Conservation (phyloP, 768 basidiomycete genomes). For the Lactarius sp. region DNA sequence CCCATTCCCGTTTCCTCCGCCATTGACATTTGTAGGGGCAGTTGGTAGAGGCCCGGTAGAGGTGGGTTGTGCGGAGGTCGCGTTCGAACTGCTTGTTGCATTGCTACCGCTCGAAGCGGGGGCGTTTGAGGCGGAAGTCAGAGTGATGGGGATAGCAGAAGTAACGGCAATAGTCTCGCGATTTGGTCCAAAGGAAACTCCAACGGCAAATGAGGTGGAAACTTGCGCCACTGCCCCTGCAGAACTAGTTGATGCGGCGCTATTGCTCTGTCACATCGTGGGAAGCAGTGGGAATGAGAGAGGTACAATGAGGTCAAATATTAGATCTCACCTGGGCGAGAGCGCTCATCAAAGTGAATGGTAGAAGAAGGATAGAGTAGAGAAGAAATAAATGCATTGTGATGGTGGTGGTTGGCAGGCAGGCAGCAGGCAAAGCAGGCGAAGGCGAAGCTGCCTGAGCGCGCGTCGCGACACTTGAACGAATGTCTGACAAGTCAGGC, state of each 20-base stretch:
- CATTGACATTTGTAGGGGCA: slow-evolving; percentile 50
- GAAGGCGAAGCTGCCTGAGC: no score
- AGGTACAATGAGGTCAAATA: neutral
- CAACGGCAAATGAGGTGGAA: slow-evolving; percentile 31
- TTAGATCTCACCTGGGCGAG: slow-evolving; percentile 33
- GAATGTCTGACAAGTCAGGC: no score
- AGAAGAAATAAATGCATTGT: slow-evolving; percentile 2
- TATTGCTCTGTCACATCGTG: slow-evolving; percentile 10
- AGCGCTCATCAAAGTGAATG: slow-evolving; percentile 30
- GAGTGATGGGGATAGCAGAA: slow-evolving; percentile 42
- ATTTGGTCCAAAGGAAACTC: slow-evolving; percentile 38
- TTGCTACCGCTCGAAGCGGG: slow-evolving; percentile 26
- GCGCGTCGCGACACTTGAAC: neutral
- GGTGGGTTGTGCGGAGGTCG: slow-evolving; percentile 37
- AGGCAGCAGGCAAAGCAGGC: neutral
- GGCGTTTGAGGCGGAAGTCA: slow-evolving; percentile 36
- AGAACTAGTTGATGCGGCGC: slow-evolving; percentile 15
- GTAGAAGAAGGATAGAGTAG: slow-evolving; percentile 32
- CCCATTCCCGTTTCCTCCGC: slow-evolving; percentile 41
- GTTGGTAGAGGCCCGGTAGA: slow-evolving; percentile 50
- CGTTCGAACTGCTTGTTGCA: slow-evolving; percentile 28
- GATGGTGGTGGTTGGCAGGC: neutral
- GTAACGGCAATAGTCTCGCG: slow-evolving; percentile 40
- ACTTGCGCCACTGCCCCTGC: slow-evolving; percentile 3
- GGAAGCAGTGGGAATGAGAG: neutral